Evolutionary conservation across 2,329 filamentous ascomycete species (phyloP).

Genomic region (Epichloe elymi): DNA sequence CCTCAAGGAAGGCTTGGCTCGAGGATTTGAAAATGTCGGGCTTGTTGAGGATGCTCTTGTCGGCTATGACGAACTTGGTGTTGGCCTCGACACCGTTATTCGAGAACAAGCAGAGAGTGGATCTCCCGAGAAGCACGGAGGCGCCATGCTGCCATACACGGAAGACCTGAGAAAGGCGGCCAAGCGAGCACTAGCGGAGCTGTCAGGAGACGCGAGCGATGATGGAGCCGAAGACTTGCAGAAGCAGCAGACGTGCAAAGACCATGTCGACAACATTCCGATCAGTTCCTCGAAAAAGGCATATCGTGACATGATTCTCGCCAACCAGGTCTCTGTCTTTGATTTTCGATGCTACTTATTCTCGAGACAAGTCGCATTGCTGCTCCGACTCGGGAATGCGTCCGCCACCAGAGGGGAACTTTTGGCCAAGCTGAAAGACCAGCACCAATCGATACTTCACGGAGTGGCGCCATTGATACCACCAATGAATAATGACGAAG

Average conservation of each 20-base stretch:
- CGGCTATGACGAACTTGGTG: conserved; percentile 85
- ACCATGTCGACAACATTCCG: conserved; percentile 42
- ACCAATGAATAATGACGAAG: conserved; percentile 38
- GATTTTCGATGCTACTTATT: conserved; percentile 95
- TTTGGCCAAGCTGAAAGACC: conserved; percentile 46
- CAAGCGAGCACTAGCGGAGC: conserved; percentile 34
- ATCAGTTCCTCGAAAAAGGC: conserved; percentile 57
- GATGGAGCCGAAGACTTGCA: conserved; percentile 38
- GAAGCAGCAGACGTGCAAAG: conserved; percentile 23
- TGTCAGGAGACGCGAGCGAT: conserved; percentile 16
- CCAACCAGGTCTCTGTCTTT: conserved; percentile 90
- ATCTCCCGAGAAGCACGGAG: conserved; percentile 52
- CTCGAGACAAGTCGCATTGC: conserved; percentile 68
- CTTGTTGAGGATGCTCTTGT: conserved; percentile 90
- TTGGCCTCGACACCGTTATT: conserved; percentile 73
- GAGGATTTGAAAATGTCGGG: conserved; percentile 91
- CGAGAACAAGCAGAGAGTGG: conserved; percentile 54
- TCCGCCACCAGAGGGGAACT: conserved; percentile 50
- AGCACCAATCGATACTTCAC: conserved; percentile 44
- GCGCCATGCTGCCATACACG: conserved; percentile 58
- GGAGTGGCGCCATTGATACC: conserved; percentile 41
- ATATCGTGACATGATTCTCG: conserved; percentile 83
- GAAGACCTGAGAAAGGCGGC: conserved; percentile 55
- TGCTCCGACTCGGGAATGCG: conserved; percentile 71
- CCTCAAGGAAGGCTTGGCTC: conserved; percentile 84